Evolutionary conservation across 2,329 filamentous ascomycete species (phyloP), one percentile per base, ranked within the genome.

Genomic region (Ceratocystiopsis sp.): DNA sequence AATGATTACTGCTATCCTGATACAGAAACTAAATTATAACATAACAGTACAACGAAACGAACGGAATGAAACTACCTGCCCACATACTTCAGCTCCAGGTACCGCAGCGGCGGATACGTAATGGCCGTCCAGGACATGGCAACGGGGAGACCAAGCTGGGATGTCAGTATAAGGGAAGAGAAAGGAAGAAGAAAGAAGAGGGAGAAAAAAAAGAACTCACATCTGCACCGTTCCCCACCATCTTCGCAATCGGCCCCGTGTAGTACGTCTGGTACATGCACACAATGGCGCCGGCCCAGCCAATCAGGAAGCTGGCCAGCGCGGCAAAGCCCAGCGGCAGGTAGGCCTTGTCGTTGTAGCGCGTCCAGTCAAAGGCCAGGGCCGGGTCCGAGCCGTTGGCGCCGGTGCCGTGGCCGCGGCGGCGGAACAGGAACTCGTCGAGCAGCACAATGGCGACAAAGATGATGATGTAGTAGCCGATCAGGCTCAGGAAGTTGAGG

Each of bases 181-280:
- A 4, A 14, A 4, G 16, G 21, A 17, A 13, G 10, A 17, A 16
- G 36, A n/a, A 29, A 34, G 34, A 35, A 35, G 34, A 15, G 6
- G 12, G 9, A 37, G 7, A 35, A 7, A 17, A 33, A 33, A 11
- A 14, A 18, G 34, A 10, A 40, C 45, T 38, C 12, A 47, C 45
- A 42, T 48, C 47, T 34, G 54, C 54, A 21, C 49, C 45, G 15
- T 40, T 34, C 2, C 50, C 52, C 0, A 50, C 49, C 15, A 51
- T 35, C 42, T 51, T 44, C 6, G 54, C 52, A 37, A 56, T 43
- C 9, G 77, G 78, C 1, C 78, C 78, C 46, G 74, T 69, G 56
- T 78, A 83, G 70, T 76, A 83, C 4, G 72, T 69, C 60, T 84
- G 77, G 18, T 73, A 72, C 78, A 82, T 82, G 46, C 68, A 77